phyloP scores from a whole-genome alignment of 1,139 yeast genomes.

The Nadsonia starkeyi-henricii region DNA sequence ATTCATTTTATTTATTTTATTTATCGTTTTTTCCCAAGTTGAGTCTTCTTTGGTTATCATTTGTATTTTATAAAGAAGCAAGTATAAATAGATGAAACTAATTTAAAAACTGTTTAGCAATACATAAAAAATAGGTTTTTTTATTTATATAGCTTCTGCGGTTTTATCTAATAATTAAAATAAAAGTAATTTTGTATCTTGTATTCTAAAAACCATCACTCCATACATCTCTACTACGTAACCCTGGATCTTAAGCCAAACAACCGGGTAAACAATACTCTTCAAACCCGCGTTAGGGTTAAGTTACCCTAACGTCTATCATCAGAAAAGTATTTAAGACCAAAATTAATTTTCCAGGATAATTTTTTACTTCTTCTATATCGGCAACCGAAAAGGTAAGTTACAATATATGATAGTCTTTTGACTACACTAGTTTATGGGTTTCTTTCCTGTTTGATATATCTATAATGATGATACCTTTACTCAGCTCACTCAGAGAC shows the following conservation, averaged over 20 bases:
- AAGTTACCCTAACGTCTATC: not conserved
- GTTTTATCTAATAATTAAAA: no score
- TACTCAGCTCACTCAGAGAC: slow-evolving; percentile 16
- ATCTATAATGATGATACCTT: slow-evolving; percentile 9
- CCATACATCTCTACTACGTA: not conserved
- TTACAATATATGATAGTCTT: no score
- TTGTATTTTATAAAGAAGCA: no score
- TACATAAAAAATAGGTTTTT: no score
- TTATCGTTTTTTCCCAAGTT: no score
- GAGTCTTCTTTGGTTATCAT: no score
- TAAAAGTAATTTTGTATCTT: no score
- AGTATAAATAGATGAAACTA: no score
- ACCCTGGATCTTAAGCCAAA: not conserved
- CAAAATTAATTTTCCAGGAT: not conserved
- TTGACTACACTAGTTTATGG: no score
- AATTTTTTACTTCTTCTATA: not conserved
- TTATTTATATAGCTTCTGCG: no score
- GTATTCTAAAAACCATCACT: not conserved
- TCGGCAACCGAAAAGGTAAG: not conserved
- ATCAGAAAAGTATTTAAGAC: not conserved
- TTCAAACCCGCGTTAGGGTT: not conserved
- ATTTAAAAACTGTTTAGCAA: no score
- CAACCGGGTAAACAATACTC: not conserved
- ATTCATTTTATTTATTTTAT: no score
- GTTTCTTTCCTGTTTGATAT: not conserved